These are phyloP conservation scores for Ulota crispa DNA, from an alignment of 225 moss, liverwort and hornwort species.

Conservation along the genomic window DNA sequence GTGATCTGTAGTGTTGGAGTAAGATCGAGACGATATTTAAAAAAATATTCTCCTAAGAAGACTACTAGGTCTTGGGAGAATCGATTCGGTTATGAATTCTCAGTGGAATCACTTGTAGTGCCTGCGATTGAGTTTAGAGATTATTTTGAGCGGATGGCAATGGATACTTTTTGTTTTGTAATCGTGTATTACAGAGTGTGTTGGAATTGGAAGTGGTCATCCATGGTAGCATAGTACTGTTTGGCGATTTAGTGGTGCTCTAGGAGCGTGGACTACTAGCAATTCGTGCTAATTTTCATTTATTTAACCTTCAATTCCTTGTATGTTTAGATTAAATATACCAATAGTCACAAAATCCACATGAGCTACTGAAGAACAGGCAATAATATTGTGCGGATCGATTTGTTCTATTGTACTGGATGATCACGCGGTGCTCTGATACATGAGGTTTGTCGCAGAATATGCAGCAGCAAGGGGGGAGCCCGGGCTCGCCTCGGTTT, in stretches of 20 bases:
- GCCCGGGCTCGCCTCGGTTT: slow-evolving; percentile 55
- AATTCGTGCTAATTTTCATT: not conserved
- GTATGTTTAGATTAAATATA: too few species aligned
- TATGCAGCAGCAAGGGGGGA: slow-evolving; percentile 51
- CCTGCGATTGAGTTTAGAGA: not conserved
- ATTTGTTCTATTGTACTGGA: not conserved
- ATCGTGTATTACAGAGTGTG: not conserved
- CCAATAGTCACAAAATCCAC: not conserved
- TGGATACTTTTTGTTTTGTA: not conserved
- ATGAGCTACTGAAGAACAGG: not conserved
- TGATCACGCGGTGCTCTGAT: not conserved
- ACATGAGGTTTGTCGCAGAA: slow-evolving; percentile 14
- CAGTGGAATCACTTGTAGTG: not conserved
- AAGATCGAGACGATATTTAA: not conserved
- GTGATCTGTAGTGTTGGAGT: not conserved
- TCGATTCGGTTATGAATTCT: not conserved
- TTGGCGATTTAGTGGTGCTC: not conserved
- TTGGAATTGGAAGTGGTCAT: not conserved
- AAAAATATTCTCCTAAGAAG: not conserved
- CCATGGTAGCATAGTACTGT: not conserved
- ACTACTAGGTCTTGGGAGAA: not conserved
- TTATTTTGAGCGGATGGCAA: not conserved
- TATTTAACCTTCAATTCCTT: not conserved
- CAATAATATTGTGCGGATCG: not conserved
- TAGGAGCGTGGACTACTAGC: not conserved